Conservation (phyloP, 108 stramenopile genomes). For the Nitzschia sp. region DNA sequence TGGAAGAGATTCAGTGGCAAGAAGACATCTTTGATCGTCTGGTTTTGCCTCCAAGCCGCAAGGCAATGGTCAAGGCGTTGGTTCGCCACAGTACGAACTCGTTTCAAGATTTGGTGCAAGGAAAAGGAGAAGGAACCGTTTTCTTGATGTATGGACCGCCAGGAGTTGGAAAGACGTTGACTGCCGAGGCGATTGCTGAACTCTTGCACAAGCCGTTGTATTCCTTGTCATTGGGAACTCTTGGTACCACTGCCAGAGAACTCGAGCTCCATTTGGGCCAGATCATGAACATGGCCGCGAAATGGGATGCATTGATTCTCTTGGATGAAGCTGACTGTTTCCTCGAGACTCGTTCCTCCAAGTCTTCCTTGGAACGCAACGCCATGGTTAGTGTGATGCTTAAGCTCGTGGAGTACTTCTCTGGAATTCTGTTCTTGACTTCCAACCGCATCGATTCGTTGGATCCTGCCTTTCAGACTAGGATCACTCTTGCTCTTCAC, state of each 20-base stretch:
- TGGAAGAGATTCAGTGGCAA: conserved; percentile 52
- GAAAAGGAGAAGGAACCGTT: conserved; percentile 64
- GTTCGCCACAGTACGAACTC: conserved; percentile 25
- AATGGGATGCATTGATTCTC: conserved; percentile 65
- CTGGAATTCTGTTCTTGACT: conserved; percentile 66
- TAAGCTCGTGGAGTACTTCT: conserved; percentile 60
- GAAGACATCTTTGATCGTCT: conserved; percentile 54
- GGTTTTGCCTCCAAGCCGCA: conserved; percentile 53
- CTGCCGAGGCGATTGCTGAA: conserved; percentile 70
- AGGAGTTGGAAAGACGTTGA: conserved; percentile 69
- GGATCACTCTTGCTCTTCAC: conserved; percentile 60
- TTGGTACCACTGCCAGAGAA: conserved; percentile 61
- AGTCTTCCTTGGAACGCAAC: conserved; percentile 57
- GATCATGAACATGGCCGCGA: conserved; percentile 48
- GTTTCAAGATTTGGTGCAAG: conserved; percentile 62
- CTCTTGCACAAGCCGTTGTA: conserved; percentile 59
- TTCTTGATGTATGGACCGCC: conserved; percentile 67
- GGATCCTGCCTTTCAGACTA: conserved; percentile 70
- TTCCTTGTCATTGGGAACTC: conserved; percentile 54
- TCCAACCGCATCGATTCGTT: conserved; percentile 65
- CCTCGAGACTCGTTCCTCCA: conserved; percentile 54
- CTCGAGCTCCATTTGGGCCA: conserved; percentile 51
- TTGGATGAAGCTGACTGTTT: conserved; percentile 68
- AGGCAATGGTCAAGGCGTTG: conserved; percentile 66
- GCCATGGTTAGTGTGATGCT: conserved; percentile 80